Conservation (phyloP, 2,329 filamentous ascomycete genomes). For the Periconia sp. region DNA sequence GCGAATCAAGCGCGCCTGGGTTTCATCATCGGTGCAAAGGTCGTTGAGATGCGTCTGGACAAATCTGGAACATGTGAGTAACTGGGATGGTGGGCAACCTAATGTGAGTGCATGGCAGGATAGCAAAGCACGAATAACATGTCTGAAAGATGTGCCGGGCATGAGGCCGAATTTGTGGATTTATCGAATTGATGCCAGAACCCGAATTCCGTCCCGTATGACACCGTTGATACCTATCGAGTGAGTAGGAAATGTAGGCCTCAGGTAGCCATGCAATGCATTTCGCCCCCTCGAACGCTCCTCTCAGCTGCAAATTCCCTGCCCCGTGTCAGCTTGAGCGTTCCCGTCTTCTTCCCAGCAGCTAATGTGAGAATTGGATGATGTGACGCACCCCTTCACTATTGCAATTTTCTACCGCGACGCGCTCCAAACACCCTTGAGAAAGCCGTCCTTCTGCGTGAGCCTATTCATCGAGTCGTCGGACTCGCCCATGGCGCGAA, state of each 20-base stretch:
- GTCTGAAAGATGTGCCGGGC: not conserved
- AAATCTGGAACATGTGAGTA: too few relatives aligned
- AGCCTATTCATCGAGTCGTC: constrained; percentile 97
- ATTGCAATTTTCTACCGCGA: constrained; percentile 54
- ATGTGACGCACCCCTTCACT: too few relatives aligned
- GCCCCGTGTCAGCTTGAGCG: constrained; percentile 19
- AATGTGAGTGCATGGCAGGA: not conserved
- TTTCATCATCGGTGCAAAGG: too few relatives aligned
- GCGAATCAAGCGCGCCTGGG: too few relatives aligned
- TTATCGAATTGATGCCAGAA: constrained; percentile 37
- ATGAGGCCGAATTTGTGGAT: constrained; percentile 28
- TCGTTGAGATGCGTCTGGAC: too few relatives aligned
- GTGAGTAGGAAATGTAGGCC: constrained; percentile 34
- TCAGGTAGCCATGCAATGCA: constrained; percentile 37
- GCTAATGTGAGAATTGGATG: too few relatives aligned
- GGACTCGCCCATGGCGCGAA: constrained; percentile 96
- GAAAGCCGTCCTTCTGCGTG: constrained; percentile 91
- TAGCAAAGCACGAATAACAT: not conserved
- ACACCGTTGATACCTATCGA: constrained; percentile 33
- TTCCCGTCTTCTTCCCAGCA: not conserved
- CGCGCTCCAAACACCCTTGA: constrained; percentile 96
- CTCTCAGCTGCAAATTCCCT: constrained; percentile 39
- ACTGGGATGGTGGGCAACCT: too few relatives aligned
- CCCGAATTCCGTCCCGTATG: constrained; percentile 39
- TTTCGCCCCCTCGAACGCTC: constrained; percentile 28